Base-by-base conservation (phyloP, 2,329 filamentous ascomycete species). In the Waltergamsia citrina region DNA sequence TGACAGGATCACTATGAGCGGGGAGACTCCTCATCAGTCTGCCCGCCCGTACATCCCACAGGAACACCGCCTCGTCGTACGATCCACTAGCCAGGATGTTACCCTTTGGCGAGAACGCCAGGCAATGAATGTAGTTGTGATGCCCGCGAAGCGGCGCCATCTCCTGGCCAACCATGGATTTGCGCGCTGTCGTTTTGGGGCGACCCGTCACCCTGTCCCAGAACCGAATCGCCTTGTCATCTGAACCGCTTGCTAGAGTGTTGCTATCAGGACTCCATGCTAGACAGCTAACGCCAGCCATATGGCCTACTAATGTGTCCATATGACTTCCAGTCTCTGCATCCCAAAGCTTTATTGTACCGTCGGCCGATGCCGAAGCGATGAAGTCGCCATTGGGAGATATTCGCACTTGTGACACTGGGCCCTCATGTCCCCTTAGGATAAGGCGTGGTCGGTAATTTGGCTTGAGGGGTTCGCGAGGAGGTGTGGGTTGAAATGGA, bases 21-120 rank as follows among this genome's bases (percentile, higher is more conserved):
- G 92, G 92, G 24, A 98, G 62, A 41, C 82, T 88, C 35, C 87
- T 75, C 87, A 98, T 94, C 22, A 92, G 67, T 16, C 81, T 70
- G 1, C 86, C 88, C 0, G 86, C 85, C 11, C 92, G 74, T 11
- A 96, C 85, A 56, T 98, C 92, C 92, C 92, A 98, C 5, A 98
- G 61, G 43, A 94, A 95, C 0, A 98, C 86, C 5, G 92, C 92
- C 63, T 98, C 92, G 46, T 98, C 92, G 59, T 95, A 96, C 43
- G 85, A 93, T 10, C 92, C 92, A 44, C 85, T 93, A 12, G 88
- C 92, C 22, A 98, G 73, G 52, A 96, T 94, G 52, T 98, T 98
- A 17, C 92, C 92, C 56, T 95, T 96, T 2, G 92, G 92, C n/a
- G 85, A 90, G 57, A 96, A 96, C 6, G 88, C 87, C 22, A 98